Evolutionary conservation across 2,329 filamentous ascomycete genomes (phyloP), one percentile per base, ranked within the genome.

Genomic region (Acarospora socialis): DNA sequence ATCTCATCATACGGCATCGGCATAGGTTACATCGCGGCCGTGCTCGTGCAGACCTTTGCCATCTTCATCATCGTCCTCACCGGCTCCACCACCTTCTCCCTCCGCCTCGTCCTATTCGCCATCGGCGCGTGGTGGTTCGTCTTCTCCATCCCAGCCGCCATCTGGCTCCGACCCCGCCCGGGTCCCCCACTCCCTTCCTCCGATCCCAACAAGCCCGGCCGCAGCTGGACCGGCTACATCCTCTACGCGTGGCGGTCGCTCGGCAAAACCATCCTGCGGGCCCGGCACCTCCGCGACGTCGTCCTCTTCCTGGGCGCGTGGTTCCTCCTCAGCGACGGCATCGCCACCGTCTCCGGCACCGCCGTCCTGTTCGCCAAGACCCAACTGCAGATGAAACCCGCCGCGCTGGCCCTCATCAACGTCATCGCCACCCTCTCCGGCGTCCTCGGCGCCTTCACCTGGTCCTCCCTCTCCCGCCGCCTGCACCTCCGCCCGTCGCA

Each of bases 291-390:
- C 0, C 78, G 78, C 38, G 78, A 94, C 43, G 74, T 93, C 1
- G 64, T 90, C 9, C 66, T 94, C 0, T 94, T 95, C 42, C 68
- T 98, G 4, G 73, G 69, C 3, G 84, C 82, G 4, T 98, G 90
- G 90, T 94, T 98, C 51, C 66, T 98, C 18, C 68, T 98, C 2
- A 92, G 81, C 5, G 90, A 98, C 48, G 84, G 81, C 24, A 84
- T 95, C 41, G 90, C 90, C 5, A 95, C 90, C 0, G 87, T 92
- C 1, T 90, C 81, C 20, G 87, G 84, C 9, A 95, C 90, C 0
- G 90, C 90, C 1, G 84, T 95, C 17, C 66, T 98, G 7, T 98
- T 94, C 52, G 90, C 87, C 23, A 95, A 95, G 59, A 95, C 87
- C 0, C 74, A 84, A 41, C 64, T 98, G 7, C 73, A 80, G 42